phyloP scores from a whole-genome alignment of 1,139 yeast species.

The Nakaseomyces glabratus region DNA sequence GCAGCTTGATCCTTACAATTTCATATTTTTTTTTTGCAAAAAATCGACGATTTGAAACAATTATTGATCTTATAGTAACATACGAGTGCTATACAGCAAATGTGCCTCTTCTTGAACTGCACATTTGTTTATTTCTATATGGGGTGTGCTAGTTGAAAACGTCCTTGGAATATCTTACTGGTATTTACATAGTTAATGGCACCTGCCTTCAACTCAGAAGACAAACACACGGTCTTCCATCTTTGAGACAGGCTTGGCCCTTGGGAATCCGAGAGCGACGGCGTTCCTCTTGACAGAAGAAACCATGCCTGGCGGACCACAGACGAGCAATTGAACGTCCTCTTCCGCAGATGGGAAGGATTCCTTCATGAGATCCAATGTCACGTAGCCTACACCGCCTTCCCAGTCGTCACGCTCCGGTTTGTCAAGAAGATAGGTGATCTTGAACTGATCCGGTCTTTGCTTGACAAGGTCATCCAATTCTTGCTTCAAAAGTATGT shows the following conservation, averaged over 20 bases:
- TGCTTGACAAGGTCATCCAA: constrained; percentile 61
- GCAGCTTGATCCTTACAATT: too few species aligned
- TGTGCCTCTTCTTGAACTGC: too few species aligned
- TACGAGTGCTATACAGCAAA: too few species aligned
- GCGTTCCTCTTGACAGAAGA: constrained; percentile 77
- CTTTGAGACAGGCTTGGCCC: constrained; percentile 87
- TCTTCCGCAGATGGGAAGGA: constrained; percentile 45
- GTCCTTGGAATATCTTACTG: background rate
- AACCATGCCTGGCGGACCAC: constrained; percentile 94
- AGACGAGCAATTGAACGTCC: constrained; percentile 66
- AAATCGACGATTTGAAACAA: too few species aligned
- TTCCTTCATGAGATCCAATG: constrained; percentile 62
- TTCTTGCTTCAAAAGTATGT: constrained; percentile 71
- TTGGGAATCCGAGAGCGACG: constrained; percentile 63
- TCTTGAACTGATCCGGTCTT: constrained; percentile 54
- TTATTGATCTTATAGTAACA: too few species aligned
- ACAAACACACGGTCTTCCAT: constrained; percentile 89
- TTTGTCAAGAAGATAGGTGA: constrained; percentile 69
- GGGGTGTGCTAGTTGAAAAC: too few species aligned
- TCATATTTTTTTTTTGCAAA: too few species aligned
- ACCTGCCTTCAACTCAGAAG: constrained; percentile 37
- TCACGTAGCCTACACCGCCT: constrained; percentile 76
- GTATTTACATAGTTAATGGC: background rate
- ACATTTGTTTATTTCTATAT: too few species aligned
- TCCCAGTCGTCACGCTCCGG: constrained; percentile 52